Base-by-base conservation (phyloP, 345 rosid genomes). In the Turnera subulata region DNA sequence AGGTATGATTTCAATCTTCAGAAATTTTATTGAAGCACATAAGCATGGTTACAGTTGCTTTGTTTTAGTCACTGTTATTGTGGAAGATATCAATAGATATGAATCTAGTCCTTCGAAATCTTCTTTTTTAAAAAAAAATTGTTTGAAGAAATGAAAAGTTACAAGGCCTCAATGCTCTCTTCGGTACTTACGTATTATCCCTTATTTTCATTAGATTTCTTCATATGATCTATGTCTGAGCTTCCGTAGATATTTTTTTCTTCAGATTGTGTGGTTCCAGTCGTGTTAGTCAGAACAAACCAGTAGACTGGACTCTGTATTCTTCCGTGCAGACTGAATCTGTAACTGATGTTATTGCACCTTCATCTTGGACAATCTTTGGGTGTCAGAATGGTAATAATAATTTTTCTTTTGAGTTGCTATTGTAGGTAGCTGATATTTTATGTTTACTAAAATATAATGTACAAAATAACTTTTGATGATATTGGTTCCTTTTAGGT, bases 361-460 rank as follows among this genome's bases (percentile, higher is more conserved):
- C 96, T 63, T 91, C 98, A 47, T 71, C 95, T 9, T 91, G 98
- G 98, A 86, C 95, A 44, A 91, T 91, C 55, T 86, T 91, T 50
- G 95, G 95, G 33, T 88, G 96, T 78, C 98, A 91, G 55, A 88
- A 91, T 77, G 95, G 98, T 81, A 75, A 48, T 61, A 42, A 61
- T 33, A 24, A 69, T 45, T 33, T 38, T 43, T 35, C n/a, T n/a
- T n/a, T 17, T 16, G 13, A 10, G 35, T 9, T 39, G 58, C 35
- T 61, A 50, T 44, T 64, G 37, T 23, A 47, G 46, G 29, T 42
- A 12, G 40, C 15, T 25, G n/a, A 56, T 45, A 48, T 52, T 68
- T 38, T 46, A 32, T 69, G n/a, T 43, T 70, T 66, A 26, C n/a
- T n/a, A n/a, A n/a, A n/a, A n/a, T n/a, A n/a, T n/a, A n/a, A n/a